A percentile compares a stretch with the other conserved stretches of the same genome.
Conservation (phyloP, 495 filamentous ascomycete genomes). For the Talaromyces nanjingensis region DNA sequence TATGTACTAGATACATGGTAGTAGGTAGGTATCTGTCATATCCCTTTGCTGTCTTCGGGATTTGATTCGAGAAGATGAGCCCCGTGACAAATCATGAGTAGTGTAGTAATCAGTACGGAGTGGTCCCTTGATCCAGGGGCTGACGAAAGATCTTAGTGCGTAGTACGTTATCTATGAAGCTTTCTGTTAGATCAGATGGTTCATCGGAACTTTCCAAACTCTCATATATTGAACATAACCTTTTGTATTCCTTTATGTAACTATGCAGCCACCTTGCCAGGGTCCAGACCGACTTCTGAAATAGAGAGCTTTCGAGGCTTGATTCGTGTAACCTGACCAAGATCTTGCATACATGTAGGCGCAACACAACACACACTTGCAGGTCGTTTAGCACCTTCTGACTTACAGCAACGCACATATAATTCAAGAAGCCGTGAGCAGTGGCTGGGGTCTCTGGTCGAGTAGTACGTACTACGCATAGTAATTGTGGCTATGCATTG, state of each 20-base stretch:
- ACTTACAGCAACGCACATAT: not conserved
- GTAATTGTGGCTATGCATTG: not conserved
- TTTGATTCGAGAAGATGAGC: not conserved
- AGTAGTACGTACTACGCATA: not conserved
- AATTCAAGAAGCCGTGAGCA: not conserved
- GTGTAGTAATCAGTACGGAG: not conserved
- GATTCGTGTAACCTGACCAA: not conserved
- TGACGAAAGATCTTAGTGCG: not conserved
- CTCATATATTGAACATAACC: not conserved
- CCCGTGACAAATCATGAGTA: not conserved
- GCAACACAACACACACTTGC: not conserved
- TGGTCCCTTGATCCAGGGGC: not conserved
- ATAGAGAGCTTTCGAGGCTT: not conserved
- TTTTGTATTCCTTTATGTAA: not conserved
- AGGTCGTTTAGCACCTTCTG: not conserved
- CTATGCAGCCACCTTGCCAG: not conserved
- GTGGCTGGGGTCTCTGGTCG: not conserved
- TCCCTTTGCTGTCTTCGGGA: too few species aligned
- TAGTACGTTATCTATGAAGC: not conserved
- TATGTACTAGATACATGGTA: not conserved
- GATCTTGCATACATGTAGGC: conserved; percentile 3
- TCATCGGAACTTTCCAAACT: not conserved
- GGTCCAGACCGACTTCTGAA: not conserved
- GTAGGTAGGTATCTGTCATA: not conserved
- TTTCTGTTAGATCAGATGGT: not conserved